A percentile compares a stretch with the other conserved stretches of the same genome.
Conservation (phyloP, 768 basidiomycete species). For the Symmetrospora coprosmae region DNA sequence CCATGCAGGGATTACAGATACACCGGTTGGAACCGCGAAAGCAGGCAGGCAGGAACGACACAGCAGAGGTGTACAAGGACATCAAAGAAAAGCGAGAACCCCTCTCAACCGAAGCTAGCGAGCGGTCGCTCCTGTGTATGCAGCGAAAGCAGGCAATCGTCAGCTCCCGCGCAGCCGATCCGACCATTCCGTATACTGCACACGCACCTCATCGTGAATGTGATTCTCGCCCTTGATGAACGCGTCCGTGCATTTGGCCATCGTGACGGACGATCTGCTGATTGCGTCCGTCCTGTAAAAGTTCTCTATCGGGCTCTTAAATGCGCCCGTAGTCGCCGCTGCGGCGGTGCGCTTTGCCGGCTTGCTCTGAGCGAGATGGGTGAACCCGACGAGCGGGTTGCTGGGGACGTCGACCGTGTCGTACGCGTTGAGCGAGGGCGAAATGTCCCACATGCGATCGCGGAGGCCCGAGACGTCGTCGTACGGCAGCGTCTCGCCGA, state of each 20-base stretch:
- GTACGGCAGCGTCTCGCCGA: slow-evolving; percentile 63
- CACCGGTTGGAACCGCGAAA: neutral
- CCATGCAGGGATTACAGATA: neutral
- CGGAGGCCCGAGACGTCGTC: slow-evolving; percentile 69
- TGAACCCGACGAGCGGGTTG: slow-evolving; percentile 25
- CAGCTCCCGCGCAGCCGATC: too few relatives aligned
- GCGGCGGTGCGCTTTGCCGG: neutral
- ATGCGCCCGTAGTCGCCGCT: slow-evolving; percentile 36
- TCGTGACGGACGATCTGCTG: slow-evolving; percentile 58
- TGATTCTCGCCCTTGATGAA: slow-evolving; percentile 11
- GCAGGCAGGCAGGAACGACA: neutral
- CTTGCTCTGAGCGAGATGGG: slow-evolving; percentile 23
- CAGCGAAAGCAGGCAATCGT: too few relatives aligned
- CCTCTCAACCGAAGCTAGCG: neutral
- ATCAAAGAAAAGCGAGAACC: neutral
- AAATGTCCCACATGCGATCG: slow-evolving; percentile 93
- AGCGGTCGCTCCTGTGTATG: slow-evolving; percentile 15
- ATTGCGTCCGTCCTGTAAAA: slow-evolving; percentile 96
- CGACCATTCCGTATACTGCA: too few relatives aligned
- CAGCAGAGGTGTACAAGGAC: neutral
- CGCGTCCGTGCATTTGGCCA: slow-evolving; percentile 30
- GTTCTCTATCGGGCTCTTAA: slow-evolving; percentile 70
- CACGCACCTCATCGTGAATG: slow-evolving; percentile 5
- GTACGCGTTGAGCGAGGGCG: slow-evolving; percentile 74
- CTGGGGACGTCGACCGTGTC: slow-evolving; percentile 67